Conservation (phyloP, 345 rosid genomes). For the Brassica nigra region DNA sequence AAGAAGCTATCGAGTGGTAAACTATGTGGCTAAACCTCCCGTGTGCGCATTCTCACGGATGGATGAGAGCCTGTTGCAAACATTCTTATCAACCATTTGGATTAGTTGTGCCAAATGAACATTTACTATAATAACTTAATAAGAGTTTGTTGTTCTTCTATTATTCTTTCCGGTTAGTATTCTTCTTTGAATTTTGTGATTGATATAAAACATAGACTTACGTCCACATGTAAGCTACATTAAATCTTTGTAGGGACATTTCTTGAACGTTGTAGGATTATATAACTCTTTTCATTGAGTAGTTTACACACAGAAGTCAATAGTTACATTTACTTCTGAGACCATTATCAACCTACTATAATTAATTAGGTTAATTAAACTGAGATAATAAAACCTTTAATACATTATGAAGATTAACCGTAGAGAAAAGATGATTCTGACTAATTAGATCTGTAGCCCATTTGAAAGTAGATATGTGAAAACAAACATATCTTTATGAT, state of each 20-base stretch:
- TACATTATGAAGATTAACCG: background rate
- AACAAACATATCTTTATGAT: background rate
- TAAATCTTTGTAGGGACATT: background rate
- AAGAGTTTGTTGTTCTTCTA: background rate
- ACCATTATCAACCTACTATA: background rate
- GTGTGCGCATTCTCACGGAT: too few relatives aligned
- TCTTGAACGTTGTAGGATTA: background rate
- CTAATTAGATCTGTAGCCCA: background rate
- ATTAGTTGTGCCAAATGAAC: background rate
- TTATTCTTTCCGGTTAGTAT: background rate
- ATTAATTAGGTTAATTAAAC: background rate
- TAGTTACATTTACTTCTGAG: background rate
- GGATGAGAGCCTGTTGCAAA: too few relatives aligned
- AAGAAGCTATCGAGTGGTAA: too few relatives aligned
- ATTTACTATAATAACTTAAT: background rate
- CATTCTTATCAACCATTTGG: too few relatives aligned
- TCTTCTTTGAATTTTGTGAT: background rate
- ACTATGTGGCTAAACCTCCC: too few relatives aligned
- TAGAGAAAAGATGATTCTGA: background rate
- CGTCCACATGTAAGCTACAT: background rate
- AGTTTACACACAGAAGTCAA: background rate
- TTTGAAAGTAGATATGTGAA: background rate
- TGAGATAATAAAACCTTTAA: background rate
- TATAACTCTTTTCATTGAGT: background rate
- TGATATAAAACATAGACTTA: background rate